Evolutionary conservation across 441 rosid species (phyloP).

Genomic region (Mallotus japonicus): DNA sequence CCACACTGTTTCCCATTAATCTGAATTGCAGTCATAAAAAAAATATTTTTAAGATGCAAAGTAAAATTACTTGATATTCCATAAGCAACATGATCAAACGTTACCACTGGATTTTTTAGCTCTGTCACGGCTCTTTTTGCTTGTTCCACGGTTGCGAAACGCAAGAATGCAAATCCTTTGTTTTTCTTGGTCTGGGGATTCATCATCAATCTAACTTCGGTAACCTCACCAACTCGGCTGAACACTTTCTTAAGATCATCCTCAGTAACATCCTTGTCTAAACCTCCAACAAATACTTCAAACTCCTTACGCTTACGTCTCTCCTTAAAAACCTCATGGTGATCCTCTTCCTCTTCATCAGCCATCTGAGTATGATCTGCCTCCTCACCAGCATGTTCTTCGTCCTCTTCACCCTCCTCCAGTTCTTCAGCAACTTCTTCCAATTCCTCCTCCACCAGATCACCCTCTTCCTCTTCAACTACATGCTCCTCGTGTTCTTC

Average conservation of each 20-base stretch:
- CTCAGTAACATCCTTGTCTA: conserved; percentile 84
- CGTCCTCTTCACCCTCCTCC: conserved; percentile 60
- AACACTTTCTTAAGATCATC: conserved; percentile 82
- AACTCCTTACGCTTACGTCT: conserved; percentile 95
- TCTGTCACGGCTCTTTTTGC: conserved; percentile 82
- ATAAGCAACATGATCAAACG: conserved; percentile 34
- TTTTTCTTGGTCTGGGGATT: conserved; percentile 87
- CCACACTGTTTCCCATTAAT: conserved; percentile 95
- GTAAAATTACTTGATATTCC: conserved; percentile 33
- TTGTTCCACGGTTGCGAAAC: conserved; percentile 88
- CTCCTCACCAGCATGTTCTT: conserved; percentile 52
- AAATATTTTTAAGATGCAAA: conserved; percentile 30
- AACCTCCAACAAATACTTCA: conserved; percentile 91
- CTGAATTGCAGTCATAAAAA: conserved; percentile 59
- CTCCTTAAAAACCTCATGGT: conserved; percentile 69
- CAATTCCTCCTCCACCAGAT: conserved; percentile 63
- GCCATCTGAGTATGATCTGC: conserved; percentile 51
- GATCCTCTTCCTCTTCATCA: conserved; percentile 74
- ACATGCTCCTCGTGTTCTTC: conserved; percentile 63
- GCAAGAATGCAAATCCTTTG: conserved; percentile 95
- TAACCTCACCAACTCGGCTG: conserved; percentile 73
- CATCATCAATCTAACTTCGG: conserved; percentile 86
- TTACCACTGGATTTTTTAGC: conserved; percentile 92
- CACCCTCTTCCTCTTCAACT: conserved; percentile 68
- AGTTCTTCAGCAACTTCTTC: conserved; percentile 62